phyloP scores from a whole-genome alignment of 352 stramenopile species.

The Globisporangium heterothallicum region DNA sequence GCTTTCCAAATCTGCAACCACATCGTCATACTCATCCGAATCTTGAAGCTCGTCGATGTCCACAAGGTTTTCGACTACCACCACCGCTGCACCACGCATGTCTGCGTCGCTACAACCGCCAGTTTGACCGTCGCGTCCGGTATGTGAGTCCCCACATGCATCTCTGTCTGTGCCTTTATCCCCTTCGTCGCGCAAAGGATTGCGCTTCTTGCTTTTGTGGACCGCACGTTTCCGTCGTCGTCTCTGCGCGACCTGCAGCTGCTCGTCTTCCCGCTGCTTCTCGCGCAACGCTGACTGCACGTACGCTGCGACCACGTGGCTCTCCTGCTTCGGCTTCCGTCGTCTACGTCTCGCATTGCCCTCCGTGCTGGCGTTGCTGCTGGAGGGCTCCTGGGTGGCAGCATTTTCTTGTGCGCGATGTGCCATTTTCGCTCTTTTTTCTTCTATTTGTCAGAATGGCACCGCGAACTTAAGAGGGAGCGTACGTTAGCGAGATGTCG shows the following conservation, averaged over 20 bases:
- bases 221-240: constrained; percentile 10
- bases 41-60: constrained; percentile 42
- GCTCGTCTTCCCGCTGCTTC: constrained; percentile 3
- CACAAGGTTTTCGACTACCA: constrained; percentile 22
- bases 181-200: no score
- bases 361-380: background rate
- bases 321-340: background rate
- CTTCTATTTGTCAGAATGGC: no score
- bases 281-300: constrained; percentile 4
- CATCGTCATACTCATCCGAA: constrained; percentile 42
- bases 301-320: background rate
- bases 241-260: background rate
- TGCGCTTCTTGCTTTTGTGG: constrained; percentile 3
- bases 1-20: constrained; percentile 23
- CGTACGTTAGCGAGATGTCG: no score
- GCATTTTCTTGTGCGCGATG: no score
- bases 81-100: background rate
- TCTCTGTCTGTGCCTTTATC: no score
- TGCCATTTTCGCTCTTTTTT: no score
- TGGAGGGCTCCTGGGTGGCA: background rate
- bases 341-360: background rate
- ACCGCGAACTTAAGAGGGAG: no score
- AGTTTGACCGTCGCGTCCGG: background rate
- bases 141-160: background rate
- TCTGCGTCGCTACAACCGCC: no score